Base-by-base conservation (phyloP, 2,329 filamentous ascomycete genomes). In the Fusarium illudens region DNA sequence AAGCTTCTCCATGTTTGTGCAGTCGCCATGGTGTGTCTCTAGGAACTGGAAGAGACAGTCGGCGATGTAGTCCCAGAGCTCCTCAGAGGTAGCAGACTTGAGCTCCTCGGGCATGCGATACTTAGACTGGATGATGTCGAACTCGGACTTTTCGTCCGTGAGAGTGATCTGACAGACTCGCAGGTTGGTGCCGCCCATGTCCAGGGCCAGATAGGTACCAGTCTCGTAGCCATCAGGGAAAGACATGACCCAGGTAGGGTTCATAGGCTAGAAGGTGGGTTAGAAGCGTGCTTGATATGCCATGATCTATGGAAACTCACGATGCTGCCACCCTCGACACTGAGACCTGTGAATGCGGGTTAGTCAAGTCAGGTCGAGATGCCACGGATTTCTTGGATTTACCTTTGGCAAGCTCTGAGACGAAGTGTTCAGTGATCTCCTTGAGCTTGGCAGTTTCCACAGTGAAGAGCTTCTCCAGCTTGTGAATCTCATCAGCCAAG, bases 101-200 rank as follows among this genome's bases (percentile, higher is more conserved):
- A 98, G 86, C 80, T 97, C 93, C 76, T 96, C 92, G 1, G 95
- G 95, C 87, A 98, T 94, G 67, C 91, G 90, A 82, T 97, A 97
- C 82, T 97, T 97, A 75, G 93, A 96, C 83, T 98, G 95, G 69
- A 94, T 93, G 75, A 97, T 96, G 78, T 96, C 93, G 80, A 96
- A 97, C 79, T 95, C 92, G 55, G 93, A 94, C 82, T 93, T 92
- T 77, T 93, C 88, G 58, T 97, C 91, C 22, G 93, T 93, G 75
- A 98, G 82, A 62, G 90, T 93, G 75, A 98, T 95, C 80, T 97
- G 92, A 80, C 95, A 97, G 70, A 98, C 94, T 78, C 95, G 92
- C 66, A 97, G 83, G 80, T 98, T 98, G 75, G 95, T 98, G 73
- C 95, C 95, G 60, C 95, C 95, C 92, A 98, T 96, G 77, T 98